Conservation (phyloP, 1,139 yeast genomes). For the Debaryomycetaceae sp. region DNA sequence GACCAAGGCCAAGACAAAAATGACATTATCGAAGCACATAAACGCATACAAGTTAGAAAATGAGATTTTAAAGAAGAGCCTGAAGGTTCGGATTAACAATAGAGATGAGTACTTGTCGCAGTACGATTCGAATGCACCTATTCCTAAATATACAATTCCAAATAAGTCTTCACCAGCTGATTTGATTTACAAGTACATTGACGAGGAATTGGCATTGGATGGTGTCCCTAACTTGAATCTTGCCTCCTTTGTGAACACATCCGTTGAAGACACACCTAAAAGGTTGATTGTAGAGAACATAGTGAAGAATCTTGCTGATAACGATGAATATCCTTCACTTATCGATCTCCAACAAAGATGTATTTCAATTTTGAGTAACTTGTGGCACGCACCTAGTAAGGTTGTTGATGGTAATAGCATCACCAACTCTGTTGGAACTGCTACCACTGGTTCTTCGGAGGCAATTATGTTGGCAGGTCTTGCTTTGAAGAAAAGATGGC, state of each 20-base stretch:
- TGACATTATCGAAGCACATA: constrained; percentile 41
- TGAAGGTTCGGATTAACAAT: constrained; percentile 20
- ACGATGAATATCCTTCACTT: constrained; percentile 88
- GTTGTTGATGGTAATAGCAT: constrained; percentile 22
- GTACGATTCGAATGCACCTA: constrained; percentile 30
- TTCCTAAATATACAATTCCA: constrained; percentile 58
- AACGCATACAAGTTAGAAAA: constrained; percentile 34
- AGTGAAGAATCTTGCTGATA: constrained; percentile 87
- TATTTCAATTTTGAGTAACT: constrained; percentile 68
- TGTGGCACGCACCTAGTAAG: constrained; percentile 73
- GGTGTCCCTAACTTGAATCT: constrained; percentile 81
- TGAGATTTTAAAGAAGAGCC: constrained; percentile 25
- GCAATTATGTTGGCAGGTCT: constrained; percentile 93
- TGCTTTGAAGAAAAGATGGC: constrained; percentile 91
- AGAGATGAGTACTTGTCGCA: constrained; percentile 32
- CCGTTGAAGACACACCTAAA: constrained; percentile 41
- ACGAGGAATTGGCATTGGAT: constrained; percentile 74
- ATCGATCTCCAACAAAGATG: constrained; percentile 80
- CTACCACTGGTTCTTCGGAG: constrained; percentile 92
- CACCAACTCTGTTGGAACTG: constrained; percentile 69
- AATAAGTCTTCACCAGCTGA: constrained; percentile 48
- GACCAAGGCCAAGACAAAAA: constrained; percentile 9
- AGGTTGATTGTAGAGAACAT: constrained; percentile 64
- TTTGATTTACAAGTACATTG: constrained; percentile 60
- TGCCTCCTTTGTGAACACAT: constrained; percentile 88